Conservation (phyloP, 1,139 yeast species). For the Blastobotrys capitulatus region DNA sequence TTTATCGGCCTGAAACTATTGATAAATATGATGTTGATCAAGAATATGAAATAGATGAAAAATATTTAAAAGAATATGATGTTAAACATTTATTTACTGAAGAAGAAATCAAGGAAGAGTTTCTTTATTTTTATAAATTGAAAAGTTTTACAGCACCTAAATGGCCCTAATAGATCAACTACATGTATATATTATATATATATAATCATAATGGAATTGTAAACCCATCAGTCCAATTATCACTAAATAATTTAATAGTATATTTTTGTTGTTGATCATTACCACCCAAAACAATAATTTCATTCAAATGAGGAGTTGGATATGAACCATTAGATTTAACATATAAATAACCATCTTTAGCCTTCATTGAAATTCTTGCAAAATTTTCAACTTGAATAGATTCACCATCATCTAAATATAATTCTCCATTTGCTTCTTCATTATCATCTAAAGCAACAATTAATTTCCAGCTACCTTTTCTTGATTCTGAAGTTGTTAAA, state of each 20-base stretch:
- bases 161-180: too few species aligned
- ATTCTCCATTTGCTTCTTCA: constrained; percentile 17
- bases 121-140: too few species aligned
- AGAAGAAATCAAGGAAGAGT: too few species aligned
- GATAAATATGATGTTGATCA: too few species aligned
- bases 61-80: too few species aligned
- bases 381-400: not conserved
- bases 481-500: constrained; percentile 31
- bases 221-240: not conserved
- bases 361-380: not conserved
- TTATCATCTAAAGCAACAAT: constrained; percentile 30
- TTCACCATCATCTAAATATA: constrained; percentile 33
- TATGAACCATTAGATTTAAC: constrained; percentile 3
- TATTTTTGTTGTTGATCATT: not conserved
- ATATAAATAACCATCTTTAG: not conserved
- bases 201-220: not conserved
- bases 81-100: too few species aligned
- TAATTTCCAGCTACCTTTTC: constrained; percentile 33
- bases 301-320: constrained; percentile 5
- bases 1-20: too few species aligned
- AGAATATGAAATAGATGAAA: too few species aligned
- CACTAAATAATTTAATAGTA: not conserved
- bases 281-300: constrained; percentile 8
- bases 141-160: too few species aligned
- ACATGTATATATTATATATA: too few species aligned